phyloP scores from a whole-genome alignment of 1,284 basidiomycete species.

The Fomitopsis schrenkii region DNA sequence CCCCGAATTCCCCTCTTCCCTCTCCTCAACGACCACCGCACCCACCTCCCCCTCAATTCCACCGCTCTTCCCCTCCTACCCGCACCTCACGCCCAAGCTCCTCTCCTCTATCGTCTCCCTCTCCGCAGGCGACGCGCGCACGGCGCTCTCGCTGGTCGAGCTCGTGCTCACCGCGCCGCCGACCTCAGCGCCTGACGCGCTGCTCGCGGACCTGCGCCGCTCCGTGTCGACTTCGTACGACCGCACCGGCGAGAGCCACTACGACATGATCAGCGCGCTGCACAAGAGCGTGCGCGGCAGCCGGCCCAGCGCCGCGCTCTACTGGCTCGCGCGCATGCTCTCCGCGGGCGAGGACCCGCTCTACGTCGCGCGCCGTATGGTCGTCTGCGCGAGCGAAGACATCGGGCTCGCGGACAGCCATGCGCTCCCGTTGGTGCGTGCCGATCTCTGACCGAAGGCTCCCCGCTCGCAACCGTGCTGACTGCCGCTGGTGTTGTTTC shows the following conservation, averaged over 20 bases:
- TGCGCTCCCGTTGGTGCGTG: conserved; percentile 64
- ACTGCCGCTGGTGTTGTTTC: background rate
- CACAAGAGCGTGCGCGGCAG: conserved; percentile 86
- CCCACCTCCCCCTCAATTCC: background rate
- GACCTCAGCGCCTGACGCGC: conserved; percentile 35
- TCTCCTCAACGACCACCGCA: conserved; percentile 5
- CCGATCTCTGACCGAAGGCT: background rate
- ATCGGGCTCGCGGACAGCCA: conserved; percentile 76
- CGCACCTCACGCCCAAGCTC: conserved; percentile 46
- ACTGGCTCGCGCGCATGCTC: conserved; percentile 86
- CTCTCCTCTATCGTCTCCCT: conserved; percentile 51
- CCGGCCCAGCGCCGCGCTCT: conserved; percentile 79
- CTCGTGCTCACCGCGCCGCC: conserved; percentile 45
- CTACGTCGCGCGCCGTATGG: conserved; percentile 78
- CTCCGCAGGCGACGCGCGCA: conserved; percentile 67
- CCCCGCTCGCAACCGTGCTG: background rate
- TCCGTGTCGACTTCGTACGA: conserved; percentile 67
- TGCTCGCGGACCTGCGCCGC: conserved; percentile 46
- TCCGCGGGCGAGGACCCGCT: conserved; percentile 86
- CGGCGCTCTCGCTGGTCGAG: conserved; percentile 65
- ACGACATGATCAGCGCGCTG: conserved; percentile 86
- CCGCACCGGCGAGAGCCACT: conserved; percentile 71
- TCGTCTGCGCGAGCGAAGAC: conserved; percentile 85
- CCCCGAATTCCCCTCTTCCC: conserved; percentile 10
- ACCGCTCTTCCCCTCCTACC: conserved; percentile 28